Evolutionary conservation across 225 moss, liverwort and hornwort species (phyloP).

Genomic region (Asterella californica): DNA sequence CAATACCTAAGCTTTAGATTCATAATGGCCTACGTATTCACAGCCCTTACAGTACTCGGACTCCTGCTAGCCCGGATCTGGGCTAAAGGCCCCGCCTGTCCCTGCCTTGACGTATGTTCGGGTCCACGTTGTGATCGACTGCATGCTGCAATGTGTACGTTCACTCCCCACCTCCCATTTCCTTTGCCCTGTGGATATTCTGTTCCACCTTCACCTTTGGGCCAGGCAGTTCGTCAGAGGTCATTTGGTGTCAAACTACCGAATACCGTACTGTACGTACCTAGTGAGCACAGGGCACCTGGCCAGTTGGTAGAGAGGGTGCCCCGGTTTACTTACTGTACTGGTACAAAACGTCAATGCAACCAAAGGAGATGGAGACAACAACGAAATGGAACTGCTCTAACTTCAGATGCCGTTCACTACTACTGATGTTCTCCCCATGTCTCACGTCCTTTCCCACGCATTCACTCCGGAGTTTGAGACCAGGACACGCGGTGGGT

Average conservation of each 20-base stretch:
- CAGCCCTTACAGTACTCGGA: background rate
- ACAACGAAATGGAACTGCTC: no score
- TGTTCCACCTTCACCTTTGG: background rate
- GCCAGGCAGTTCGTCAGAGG: background rate
- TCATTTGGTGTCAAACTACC: no score
- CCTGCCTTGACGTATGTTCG: background rate
- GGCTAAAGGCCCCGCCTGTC: background rate
- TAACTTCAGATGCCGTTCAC: no score
- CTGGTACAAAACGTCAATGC: no score
- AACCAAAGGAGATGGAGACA: no score
- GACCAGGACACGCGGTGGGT: background rate
- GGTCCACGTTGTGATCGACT: slow-evolving; percentile 2
- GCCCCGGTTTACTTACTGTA: no score
- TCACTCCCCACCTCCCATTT: background rate
- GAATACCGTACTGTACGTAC: no score
- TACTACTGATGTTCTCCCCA: no score
- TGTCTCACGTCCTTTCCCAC: background rate
- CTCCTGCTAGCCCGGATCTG: background rate
- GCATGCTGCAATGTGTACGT: background rate
- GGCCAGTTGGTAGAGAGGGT: no score
- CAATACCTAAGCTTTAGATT: background rate
- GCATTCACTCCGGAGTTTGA: background rate
- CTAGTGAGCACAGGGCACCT: no score
- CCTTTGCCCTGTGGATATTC: background rate
- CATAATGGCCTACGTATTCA: background rate